phyloP scores from a whole-genome alignment of 1,139 yeast species.

The Suhomyces coccinellae region DNA sequence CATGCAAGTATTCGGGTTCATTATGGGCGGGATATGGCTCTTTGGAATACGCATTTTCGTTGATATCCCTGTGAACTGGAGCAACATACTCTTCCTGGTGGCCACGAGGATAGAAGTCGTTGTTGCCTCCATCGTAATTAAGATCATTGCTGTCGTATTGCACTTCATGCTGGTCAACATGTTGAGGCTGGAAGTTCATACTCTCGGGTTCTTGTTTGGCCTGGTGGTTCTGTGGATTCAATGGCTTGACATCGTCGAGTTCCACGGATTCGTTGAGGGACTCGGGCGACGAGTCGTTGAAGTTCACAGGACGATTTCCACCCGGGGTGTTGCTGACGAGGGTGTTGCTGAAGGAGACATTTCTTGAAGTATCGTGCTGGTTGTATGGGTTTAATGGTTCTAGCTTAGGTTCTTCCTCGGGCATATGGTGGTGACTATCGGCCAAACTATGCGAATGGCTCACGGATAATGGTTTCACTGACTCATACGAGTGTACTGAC shows the following conservation, averaged over 20 bases:
- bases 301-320: slow-evolving; percentile 7
- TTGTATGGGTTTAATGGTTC: neutral
- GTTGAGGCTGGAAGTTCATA: slow-evolving; percentile 24
- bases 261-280: slow-evolving; percentile 4
- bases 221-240: slow-evolving; percentile 34
- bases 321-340: slow-evolving; percentile 6
- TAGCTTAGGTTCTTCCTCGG: neutral
- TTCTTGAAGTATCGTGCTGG: neutral
- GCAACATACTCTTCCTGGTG: neutral
- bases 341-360: slow-evolving; percentile 8
- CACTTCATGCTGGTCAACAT: neutral
- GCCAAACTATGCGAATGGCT: slow-evolving; percentile 18
- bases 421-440: neutral
- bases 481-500: slow-evolving; percentile 19
- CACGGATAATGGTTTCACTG: slow-evolving; percentile 29
- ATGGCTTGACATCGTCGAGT: slow-evolving; percentile 23
- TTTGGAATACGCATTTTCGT: no score
- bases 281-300: slow-evolving; percentile 11
- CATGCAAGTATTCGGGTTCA: neutral
- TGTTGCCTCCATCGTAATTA: no score
- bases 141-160: no score
- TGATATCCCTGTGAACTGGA: no score
- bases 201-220: slow-evolving; percentile 33
- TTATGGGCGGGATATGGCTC: neutral
- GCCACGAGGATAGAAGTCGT: neutral